Percentiles rank a stretch among this genome's conserved stretches.
phyloP scores from a whole-genome alignment of 306 rosid species.

The Castanea crenata region DNA sequence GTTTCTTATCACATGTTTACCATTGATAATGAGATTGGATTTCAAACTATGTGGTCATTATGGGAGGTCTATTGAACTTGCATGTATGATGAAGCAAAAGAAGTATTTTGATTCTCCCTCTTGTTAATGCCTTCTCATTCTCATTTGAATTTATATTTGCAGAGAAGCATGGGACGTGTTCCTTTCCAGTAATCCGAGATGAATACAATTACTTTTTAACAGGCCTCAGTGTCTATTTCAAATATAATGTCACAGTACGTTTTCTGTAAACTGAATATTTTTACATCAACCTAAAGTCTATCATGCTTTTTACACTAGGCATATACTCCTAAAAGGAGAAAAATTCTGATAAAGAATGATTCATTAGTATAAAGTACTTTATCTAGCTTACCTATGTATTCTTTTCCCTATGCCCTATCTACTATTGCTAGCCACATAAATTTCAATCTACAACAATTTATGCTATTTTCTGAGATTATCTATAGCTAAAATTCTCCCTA shows the following conservation, averaged over 20 bases:
- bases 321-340: not conserved
- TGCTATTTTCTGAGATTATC: too few relatives aligned
- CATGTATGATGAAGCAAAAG: not conserved
- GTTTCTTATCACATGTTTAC: not conserved
- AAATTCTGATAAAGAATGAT: not conserved
- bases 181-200: slow-evolving; percentile 60
- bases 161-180: slow-evolving; percentile 98
- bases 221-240: slow-evolving; percentile 66
- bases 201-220: slow-evolving; percentile 80
- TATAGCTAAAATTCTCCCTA: too few relatives aligned
- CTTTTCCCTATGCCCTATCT: too few relatives aligned
- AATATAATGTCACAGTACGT: slow-evolving; percentile 93
- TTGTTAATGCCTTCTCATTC: slow-evolving; percentile 13
- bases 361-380: too few relatives aligned
- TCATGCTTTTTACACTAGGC: slow-evolving; percentile 13
- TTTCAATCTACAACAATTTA: too few relatives aligned
- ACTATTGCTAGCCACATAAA: too few relatives aligned
- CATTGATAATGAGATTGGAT: not conserved
- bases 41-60: not conserved
- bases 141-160: slow-evolving; percentile 39
- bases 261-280: not conserved
- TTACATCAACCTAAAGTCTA: not conserved
- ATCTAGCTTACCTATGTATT: too few relatives aligned
- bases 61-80: not conserved
- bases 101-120: slow-evolving; percentile 7